These are phyloP conservation scores for Leptographium flavum DNA, from an alignment of 2,329 filamentous ascomycete species.

Conservation along the genomic window DNA sequence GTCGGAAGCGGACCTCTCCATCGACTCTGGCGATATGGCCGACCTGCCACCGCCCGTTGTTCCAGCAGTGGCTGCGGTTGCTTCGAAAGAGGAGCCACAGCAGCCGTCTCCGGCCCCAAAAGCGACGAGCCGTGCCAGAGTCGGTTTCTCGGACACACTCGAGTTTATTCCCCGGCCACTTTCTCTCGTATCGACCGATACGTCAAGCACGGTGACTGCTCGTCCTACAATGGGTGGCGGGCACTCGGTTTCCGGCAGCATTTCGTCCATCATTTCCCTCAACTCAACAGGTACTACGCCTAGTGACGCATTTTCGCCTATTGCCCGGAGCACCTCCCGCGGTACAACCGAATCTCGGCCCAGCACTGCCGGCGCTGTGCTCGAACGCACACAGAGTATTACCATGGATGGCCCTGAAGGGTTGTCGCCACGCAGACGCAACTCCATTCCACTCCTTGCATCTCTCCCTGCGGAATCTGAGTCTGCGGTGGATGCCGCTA, in stretches of 20 bases:
- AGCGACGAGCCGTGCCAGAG: conserved; percentile 39
- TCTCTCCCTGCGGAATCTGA: conserved; percentile 23
- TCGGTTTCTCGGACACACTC: conserved; percentile 72
- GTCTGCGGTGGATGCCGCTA: conserved; percentile 11
- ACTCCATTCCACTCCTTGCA: conserved; percentile 42
- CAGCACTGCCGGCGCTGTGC: conserved; percentile 56
- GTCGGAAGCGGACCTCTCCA: not conserved
- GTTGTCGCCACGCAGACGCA: conserved; percentile 34
- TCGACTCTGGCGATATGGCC: not conserved
- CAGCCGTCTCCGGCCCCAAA: conserved; percentile 3
- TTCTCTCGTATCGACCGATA: conserved; percentile 74
- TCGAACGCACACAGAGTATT: conserved; percentile 35
- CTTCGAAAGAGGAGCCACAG: conserved; percentile 7
- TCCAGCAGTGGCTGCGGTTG: not conserved
- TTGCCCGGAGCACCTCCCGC: conserved; percentile 25
- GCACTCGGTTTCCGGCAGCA: conserved; percentile 64
- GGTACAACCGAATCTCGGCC: conserved; percentile 37
- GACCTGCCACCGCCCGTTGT: not conserved
- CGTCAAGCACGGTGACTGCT: conserved; percentile 60
- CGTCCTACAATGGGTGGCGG: conserved; percentile 27
- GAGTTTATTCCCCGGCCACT: conserved; percentile 74
- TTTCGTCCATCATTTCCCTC: conserved; percentile 60
- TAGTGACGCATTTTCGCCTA: conserved; percentile 21
- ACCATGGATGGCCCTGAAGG: conserved; percentile 18
- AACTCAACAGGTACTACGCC: conserved; percentile 26